These are phyloP conservation scores for Firmiana major DNA, from an alignment of 345 rosid genomes.

Conservation along the genomic window DNA sequence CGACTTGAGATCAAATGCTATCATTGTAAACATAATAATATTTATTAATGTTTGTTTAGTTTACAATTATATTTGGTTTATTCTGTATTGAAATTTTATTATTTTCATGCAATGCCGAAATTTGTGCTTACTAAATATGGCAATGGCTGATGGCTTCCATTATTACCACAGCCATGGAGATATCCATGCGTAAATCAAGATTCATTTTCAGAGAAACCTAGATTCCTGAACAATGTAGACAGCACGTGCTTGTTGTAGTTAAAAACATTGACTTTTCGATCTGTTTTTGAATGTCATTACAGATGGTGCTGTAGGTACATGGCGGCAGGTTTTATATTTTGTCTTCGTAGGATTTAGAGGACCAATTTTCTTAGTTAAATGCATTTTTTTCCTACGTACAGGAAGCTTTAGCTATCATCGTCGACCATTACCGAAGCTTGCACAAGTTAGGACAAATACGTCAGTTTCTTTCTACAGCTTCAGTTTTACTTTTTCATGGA, in stretches of 20 bases:
- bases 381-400: background rate
- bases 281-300: background rate
- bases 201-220: background rate
- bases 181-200: background rate
- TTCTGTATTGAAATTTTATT: background rate
- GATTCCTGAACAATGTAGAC: background rate
- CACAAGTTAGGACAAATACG: background rate
- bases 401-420: background rate
- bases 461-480: constrained; percentile 2
- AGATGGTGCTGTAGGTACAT: no score
- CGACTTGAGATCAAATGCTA: no score
- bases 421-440: no score
- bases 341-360: no score
- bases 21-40: no score
- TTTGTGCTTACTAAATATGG: background rate
- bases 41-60: no score
- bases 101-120: no score
- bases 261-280: background rate
- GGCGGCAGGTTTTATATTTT: no score
- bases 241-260: background rate
- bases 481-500: background rate
- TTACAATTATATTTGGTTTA: no score
- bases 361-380: background rate
- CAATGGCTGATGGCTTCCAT: background rate
- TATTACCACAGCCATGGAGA: background rate